Base-by-base conservation (phyloP, 305 asterid genomes). In the Striga hermonthica region DNA sequence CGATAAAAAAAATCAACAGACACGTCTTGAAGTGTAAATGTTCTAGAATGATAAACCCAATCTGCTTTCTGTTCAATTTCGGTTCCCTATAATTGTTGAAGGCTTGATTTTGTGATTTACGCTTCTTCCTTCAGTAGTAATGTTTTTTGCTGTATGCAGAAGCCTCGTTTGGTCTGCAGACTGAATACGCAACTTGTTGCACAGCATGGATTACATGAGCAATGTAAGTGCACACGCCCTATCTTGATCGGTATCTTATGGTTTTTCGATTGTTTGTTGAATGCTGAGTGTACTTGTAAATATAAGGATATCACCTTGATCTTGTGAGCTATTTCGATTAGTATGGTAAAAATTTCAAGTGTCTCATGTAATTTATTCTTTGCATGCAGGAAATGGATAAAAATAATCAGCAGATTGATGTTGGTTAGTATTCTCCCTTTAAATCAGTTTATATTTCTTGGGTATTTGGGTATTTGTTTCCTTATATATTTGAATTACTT, bases 331-430 rank as follows among this genome's bases (percentile, higher is more conserved):
- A 28, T 63, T 13, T 37, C 31, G 11, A 11, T 47, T 36, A 57
- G 69, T 64, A 7, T 16, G 7, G 28, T 59, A 45, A 22, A 22
- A 22, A 22, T 22, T 22, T 22, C 31, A 22, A 22, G 31, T 22
- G 31, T 54, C 38, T 63, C 68, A 75, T 68, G 64, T 63, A 52
- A 50, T 47, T 9, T 68, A 56, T 62, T 69, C 13, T 61, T 6
- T 66, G 60, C 59, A 60, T 80, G 80, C 83, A 89, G 98, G 94
- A 66, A 12, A 15, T 4, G 59, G 73, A 74, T 63, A 85, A 79
- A 61, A 77, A 74, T 45, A 66, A 69, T 68, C 82, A 77, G 78
- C 86, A 84, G 78, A 67, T 67, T 74, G 90, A 87, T 69, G 84
- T 91, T 72, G 88, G 98, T 91, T 86, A 9, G 81, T 14, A 52